These are phyloP conservation scores for Penicillium brasilianum DNA, from an alignment of 2,329 filamentous ascomycete species.

Conservation along the genomic window DNA sequence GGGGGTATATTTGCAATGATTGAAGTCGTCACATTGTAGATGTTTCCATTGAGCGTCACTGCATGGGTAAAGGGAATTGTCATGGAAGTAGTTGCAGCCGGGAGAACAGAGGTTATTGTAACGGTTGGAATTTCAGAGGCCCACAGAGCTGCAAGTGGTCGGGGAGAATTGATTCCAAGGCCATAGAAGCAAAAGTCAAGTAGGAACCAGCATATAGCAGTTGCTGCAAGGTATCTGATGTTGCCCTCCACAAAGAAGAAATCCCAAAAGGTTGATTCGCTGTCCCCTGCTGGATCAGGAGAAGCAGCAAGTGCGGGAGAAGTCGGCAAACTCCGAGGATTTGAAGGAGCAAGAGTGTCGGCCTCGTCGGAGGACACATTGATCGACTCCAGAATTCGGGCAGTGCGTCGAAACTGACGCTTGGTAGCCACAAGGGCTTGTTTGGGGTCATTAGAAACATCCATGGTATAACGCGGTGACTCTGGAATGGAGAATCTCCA, in stretches of 20 bases:
- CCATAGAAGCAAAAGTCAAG: slow-evolving; percentile 59
- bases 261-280: slow-evolving; percentile 15
- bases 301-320: slow-evolving; percentile 1
- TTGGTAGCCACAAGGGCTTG: slow-evolving; percentile 8
- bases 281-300: not conserved
- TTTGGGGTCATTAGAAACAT: slow-evolving; percentile 47
- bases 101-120: slow-evolving; percentile 14
- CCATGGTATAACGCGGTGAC: slow-evolving; percentile 66
- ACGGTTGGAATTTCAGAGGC: slow-evolving; percentile 33
- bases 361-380: not conserved
- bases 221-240: slow-evolving; percentile 39
- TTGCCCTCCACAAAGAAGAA: slow-evolving; percentile 34
- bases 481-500: slow-evolving; percentile 69
- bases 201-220: slow-evolving; percentile 56
- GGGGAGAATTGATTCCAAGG: slow-evolving; percentile 42
- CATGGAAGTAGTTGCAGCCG: slow-evolving; percentile 1
- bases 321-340: not conserved
- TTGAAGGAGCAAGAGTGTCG: not conserved
- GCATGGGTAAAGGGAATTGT: slow-evolving; percentile 1
- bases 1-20: slow-evolving; percentile 30
- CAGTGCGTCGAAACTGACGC: slow-evolving; percentile 7
- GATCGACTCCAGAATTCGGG: not conserved
- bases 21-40: slow-evolving; percentile 31
- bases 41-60: slow-evolving; percentile 10
- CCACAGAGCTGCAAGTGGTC: slow-evolving; percentile 19